These are phyloP conservation scores for Globisporangium cederbergense DNA, from an alignment of 352 stramenopile genomes.

Conservation along the genomic window DNA sequence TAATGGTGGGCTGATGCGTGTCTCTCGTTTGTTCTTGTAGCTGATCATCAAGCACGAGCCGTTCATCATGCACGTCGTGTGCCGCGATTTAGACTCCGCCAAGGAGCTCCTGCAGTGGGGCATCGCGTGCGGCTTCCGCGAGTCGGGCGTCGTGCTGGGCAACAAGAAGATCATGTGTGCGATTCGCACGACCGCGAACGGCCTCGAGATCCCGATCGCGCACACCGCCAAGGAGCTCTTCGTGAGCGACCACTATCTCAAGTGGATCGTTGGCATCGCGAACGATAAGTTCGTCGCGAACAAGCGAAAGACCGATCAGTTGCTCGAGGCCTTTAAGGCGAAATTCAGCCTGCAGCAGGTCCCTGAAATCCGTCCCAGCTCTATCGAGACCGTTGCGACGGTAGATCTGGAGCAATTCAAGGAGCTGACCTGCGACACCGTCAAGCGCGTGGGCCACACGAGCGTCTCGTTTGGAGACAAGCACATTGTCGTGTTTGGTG, in stretches of 20 bases:
- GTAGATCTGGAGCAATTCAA: conserved; percentile 16
- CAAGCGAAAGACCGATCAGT: conserved; percentile 62
- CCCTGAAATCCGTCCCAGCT: not conserved
- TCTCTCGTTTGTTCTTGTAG: conserved; percentile 11
- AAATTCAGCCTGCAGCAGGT: conserved; percentile 25
- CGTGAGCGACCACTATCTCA: conserved; percentile 63
- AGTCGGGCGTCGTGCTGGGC: conserved; percentile 86
- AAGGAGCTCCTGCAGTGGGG: conserved; percentile 83
- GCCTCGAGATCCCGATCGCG: conserved; percentile 85
- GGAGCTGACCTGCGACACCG: conserved; percentile 16
- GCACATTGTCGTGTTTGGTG: conserved; percentile 62
- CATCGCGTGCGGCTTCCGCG: conserved; percentile 78
- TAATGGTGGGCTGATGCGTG: not conserved
- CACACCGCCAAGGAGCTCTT: conserved; percentile 43
- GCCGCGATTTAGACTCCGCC: conserved; percentile 68
- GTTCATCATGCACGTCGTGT: conserved; percentile 92
- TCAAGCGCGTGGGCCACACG: conserved; percentile 66
- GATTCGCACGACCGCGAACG: conserved; percentile 86
- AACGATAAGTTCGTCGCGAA: conserved; percentile 86
- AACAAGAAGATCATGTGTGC: conserved; percentile 90
- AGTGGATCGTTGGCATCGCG: conserved; percentile 73
- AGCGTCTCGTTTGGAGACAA: conserved; percentile 37
- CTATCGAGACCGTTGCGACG: conserved; percentile 1
- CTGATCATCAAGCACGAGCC: conserved; percentile 90
- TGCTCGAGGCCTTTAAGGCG: conserved; percentile 53